These are phyloP conservation scores for Tillandsia leiboldiana DNA, from an alignment of 176 grass and related monocot species.

Conservation along the genomic window DNA sequence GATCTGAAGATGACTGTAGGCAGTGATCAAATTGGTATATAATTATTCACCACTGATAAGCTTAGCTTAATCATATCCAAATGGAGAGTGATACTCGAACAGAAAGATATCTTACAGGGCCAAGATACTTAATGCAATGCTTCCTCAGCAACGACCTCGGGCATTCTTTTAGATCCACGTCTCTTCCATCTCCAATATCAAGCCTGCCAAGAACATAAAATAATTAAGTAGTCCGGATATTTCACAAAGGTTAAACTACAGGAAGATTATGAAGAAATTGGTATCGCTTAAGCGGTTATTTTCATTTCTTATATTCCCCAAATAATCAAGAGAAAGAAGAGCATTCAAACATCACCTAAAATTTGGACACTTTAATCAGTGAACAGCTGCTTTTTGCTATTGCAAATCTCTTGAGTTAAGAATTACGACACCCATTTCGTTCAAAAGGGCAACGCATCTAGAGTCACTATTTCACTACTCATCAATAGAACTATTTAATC, in stretches of 20 bases:
- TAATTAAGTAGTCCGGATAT: not conserved
- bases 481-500: not conserved
- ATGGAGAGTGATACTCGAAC: not conserved
- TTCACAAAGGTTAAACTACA: not conserved
- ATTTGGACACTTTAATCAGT: no score
- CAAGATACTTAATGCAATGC: constrained; percentile 87
- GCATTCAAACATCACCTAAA: not conserved
- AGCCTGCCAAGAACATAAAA: constrained; percentile 38
- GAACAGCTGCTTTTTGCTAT: no score
- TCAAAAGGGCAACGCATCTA: no score
- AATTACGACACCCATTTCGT: no score
- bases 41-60: not conserved
- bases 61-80: not conserved
- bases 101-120: constrained; percentile 58
- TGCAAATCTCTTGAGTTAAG: no score
- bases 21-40: not conserved
- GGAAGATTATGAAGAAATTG: not conserved
- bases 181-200: constrained; percentile 79
- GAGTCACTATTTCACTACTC: no score
- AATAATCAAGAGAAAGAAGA: not conserved
- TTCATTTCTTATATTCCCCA: not conserved
- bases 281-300: not conserved
- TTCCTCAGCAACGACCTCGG: constrained; percentile 49
- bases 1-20: not conserved
- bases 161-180: constrained; percentile 62